A percentile compares a stretch with the other conserved stretches of the same genome.
Evolutionary conservation across 805 yeast genomes (phyloP).

Genomic region (Komagataella populi): DNA sequence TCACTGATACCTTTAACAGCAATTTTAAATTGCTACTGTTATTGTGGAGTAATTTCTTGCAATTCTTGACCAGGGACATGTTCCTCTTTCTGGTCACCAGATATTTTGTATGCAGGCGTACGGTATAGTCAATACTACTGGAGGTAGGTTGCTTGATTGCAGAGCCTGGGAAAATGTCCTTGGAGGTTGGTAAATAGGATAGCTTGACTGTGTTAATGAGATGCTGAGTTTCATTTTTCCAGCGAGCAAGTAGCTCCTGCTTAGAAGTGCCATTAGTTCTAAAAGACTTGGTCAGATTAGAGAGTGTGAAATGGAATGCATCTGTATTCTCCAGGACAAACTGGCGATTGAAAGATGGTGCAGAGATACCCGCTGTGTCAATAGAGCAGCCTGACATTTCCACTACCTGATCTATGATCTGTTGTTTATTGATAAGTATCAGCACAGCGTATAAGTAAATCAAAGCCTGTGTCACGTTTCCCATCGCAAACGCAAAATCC

Average conservation of each 20-base stretch:
- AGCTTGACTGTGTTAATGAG: neutral
- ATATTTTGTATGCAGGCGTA: neutral
- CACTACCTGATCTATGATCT: conserved; percentile 22
- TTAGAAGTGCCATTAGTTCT: neutral
- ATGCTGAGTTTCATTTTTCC: neutral
- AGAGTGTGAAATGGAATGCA: neutral
- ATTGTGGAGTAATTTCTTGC: neutral
- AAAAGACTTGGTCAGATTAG: neutral
- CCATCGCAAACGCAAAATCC: conserved; percentile 46
- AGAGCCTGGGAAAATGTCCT: neutral
- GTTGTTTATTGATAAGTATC: conserved; percentile 28
- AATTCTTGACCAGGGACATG: neutral
- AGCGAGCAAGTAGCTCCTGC: neutral
- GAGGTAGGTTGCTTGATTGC: neutral
- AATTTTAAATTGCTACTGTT: neutral
- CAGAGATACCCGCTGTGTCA: conserved; percentile 7
- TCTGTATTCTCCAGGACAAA: neutral
- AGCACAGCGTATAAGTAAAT: conserved; percentile 51
- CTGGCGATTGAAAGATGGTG: neutral
- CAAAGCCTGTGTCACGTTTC: conserved; percentile 37
- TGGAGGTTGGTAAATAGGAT: neutral
- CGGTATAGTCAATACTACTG: neutral
- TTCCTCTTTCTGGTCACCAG: neutral
- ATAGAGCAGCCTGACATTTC: conserved; percentile 11
- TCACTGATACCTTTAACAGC: neutral